Evolutionary conservation across 345 rosid genomes (phyloP), one percentile per base, ranked within the genome.

Genomic region (Odontarrhena argentea): DNA sequence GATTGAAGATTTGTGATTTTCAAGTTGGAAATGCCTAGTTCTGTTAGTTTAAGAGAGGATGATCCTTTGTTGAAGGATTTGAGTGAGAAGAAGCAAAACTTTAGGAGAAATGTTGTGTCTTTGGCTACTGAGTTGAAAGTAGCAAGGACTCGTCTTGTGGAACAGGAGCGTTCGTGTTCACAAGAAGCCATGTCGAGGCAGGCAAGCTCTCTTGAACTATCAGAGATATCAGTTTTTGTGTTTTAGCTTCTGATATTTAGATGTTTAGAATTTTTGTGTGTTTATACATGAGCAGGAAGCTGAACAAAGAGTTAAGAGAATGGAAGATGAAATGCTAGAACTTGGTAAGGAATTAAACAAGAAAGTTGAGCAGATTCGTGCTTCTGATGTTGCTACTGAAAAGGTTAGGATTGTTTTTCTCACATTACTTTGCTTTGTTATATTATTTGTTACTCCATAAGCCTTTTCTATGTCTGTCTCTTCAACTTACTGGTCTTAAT

Each of bases 61-160:
- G 98, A 93, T 78, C 98, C 96, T 0, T 37, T 90, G 64, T 69
- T 93, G 81, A 88, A 87, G 76, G 98, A 90, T 69, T 69, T 93
- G 74, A 80, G 87, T 63, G 98, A 90, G 86, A 93, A 84, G 89
- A 93, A 93, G 77, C 97, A 80, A 55, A 84, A 77, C 73, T 93
- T 93, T 60, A 74, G 89, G 70, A 79, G 82, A 53, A 93, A 90
- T 78, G 96, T 93, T 12, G 94, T 83, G 41, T 93, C 94, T 12
- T 77, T 93, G 13, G 98, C 96, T 6, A 80, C 89, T 2, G 98
- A 90, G 77, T 81, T 93, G 76, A 90, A 85, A 74, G 89, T 84
- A 53, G 92, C 78, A 2, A 87, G 97, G 53, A 74, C 70, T 75
- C 92, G 96, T 55, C 84, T 93, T 55, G 79, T 85, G 1, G 79